Percentiles rank a stretch among this genome's conserved stretches.
Conservation (phyloP, 2,329 filamentous ascomycete species). For the Neospermospora avenae region DNA sequence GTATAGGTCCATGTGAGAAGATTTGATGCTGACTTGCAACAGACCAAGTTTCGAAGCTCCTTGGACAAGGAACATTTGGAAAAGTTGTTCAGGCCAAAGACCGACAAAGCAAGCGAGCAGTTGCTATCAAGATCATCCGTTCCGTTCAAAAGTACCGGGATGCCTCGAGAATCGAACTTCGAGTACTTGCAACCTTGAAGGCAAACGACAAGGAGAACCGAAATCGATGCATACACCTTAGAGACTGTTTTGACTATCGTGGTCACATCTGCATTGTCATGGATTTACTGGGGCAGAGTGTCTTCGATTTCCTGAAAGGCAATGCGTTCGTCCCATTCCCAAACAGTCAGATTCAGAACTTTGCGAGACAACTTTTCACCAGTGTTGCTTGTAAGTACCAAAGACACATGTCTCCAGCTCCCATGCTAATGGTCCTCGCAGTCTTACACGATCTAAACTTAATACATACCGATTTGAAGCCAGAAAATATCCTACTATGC, state of each 20-base stretch:
- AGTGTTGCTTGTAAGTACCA: conserved; percentile 87
- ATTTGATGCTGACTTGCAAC: conserved; percentile 28
- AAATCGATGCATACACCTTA: conserved; percentile 93
- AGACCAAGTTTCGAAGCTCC: conserved; percentile 86
- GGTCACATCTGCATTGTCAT: conserved; percentile 90
- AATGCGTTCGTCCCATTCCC: conserved; percentile 96
- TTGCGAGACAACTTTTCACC: conserved; percentile 94
- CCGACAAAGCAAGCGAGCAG: conserved; percentile 67
- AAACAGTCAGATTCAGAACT: conserved; percentile 96
- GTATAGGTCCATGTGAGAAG: neutral
- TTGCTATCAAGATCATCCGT: conserved; percentile 96
- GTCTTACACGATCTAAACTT: conserved; percentile 95
- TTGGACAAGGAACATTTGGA: conserved; percentile 96
- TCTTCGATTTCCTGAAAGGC: conserved; percentile 96
- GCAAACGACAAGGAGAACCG: conserved; percentile 89
- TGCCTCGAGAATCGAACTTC: conserved; percentile 88
- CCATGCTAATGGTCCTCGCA: conserved; percentile 40
- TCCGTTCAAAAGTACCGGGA: conserved; percentile 98
- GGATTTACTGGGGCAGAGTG: conserved; percentile 83
- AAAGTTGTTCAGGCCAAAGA: conserved; percentile 96
- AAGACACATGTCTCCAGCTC: neutral
- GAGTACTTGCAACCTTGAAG: conserved; percentile 86
- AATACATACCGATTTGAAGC: conserved; percentile 82
- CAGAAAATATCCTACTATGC: conserved; percentile 67
- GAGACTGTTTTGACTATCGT: conserved; percentile 95